These are phyloP conservation scores for Sanghuangporus baumii DNA, from an alignment of 1,284 basidiomycete genomes.

Conservation along the genomic window DNA sequence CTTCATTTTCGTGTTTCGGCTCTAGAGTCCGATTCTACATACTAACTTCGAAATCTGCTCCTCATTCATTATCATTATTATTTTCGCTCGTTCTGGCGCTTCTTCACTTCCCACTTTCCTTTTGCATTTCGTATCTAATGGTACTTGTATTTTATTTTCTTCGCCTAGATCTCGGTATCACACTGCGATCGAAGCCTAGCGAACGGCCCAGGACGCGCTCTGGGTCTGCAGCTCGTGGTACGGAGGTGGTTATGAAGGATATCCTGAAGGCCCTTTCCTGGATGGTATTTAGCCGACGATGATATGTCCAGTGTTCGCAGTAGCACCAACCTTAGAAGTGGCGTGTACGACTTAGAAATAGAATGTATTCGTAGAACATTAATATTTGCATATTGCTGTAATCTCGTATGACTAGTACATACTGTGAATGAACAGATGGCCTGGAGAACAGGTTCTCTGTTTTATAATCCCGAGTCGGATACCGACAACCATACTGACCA, in stretches of 20 bases:
- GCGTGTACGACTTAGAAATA: neutral
- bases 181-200: neutral
- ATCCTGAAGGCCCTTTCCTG: constrained; percentile 5
- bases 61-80: neutral
- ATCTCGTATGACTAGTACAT: neutral
- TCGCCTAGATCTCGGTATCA: neutral
- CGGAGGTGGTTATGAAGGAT: neutral
- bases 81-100: neutral
- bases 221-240: neutral
- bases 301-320: neutral
- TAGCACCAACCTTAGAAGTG: neutral
- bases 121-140: neutral
- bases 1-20: neutral
- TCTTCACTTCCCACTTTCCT: neutral
- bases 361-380: neutral
- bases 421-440: neutral
- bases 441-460: too few relatives aligned
- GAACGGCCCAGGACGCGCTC: neutral
- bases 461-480: too few relatives aligned
- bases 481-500: too few relatives aligned
- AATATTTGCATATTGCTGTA: neutral
- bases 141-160: neutral
- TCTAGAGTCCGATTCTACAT: neutral
- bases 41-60: neutral
- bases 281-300: constrained; percentile 8